Evolutionary conservation across 2,329 filamentous ascomycete genomes (phyloP).

Genomic region (Conoideocrella luteorostrata): DNA sequence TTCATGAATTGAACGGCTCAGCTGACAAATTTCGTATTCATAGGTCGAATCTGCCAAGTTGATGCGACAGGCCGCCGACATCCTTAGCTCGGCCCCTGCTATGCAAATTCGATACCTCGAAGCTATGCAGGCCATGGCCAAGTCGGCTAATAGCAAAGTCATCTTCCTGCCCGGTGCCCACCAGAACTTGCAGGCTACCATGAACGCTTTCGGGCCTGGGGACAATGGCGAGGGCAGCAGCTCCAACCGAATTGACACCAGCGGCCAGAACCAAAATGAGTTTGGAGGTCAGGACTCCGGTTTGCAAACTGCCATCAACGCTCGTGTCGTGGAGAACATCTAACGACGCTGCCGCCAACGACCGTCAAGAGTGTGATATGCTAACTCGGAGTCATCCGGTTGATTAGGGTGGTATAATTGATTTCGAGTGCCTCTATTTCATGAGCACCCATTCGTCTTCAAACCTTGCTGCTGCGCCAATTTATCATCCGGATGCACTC

Average conservation of each 20-base stretch:
- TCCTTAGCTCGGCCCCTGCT: slow-evolving; percentile 81
- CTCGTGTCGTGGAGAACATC: slow-evolving; percentile 79
- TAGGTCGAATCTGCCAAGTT: slow-evolving; percentile 88
- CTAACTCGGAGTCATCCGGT: slow-evolving; percentile 24
- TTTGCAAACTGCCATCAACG: slow-evolving; percentile 76
- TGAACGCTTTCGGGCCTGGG: slow-evolving; percentile 37
- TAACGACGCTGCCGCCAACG: slow-evolving; percentile 35
- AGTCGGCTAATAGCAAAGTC: slow-evolving; percentile 82
- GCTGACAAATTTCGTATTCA: slow-evolving; percentile 6
- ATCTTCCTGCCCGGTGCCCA: slow-evolving; percentile 66
- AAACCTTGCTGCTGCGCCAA: slow-evolving; percentile 5
- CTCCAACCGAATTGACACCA: slow-evolving; percentile 34
- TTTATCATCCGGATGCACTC: slow-evolving; percentile 1
- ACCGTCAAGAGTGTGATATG: slow-evolving; percentile 15
- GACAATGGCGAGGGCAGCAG: slow-evolving; percentile 41
- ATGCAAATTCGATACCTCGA: slow-evolving; percentile 99
- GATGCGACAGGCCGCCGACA: slow-evolving; percentile 89
- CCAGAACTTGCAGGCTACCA: slow-evolving; percentile 47
- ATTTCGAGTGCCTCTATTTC: slow-evolving; percentile 18
- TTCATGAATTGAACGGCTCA: neutral
- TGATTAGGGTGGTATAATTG: slow-evolving; percentile 30
- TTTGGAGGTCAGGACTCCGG: slow-evolving; percentile 49
- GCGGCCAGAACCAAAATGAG: slow-evolving; percentile 35
- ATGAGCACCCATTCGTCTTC: slow-evolving; percentile 14
- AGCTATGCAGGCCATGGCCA: slow-evolving; percentile 98